Conservation (phyloP, 192 early-diverging fungal genomes). For the Gaertneriomyces sp. region DNA sequence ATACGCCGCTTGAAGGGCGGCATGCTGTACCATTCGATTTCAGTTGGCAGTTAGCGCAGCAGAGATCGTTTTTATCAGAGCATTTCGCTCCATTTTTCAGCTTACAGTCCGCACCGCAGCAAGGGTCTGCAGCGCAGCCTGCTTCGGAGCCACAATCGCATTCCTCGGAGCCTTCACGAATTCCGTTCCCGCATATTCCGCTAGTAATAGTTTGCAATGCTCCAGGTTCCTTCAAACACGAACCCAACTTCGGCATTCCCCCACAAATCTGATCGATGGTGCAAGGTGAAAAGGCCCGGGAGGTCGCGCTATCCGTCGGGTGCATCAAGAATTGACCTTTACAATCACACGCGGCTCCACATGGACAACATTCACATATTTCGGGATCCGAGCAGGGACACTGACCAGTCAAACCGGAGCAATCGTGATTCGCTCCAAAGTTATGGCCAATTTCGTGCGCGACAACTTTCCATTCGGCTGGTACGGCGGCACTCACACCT, state of each 20-base stretch:
- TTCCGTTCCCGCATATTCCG: slow-evolving; percentile 92
- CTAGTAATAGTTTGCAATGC: slow-evolving; percentile 28
- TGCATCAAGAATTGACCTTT: slow-evolving; percentile 46
- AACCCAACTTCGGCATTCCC: slow-evolving; percentile 21
- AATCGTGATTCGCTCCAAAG: slow-evolving; percentile 85
- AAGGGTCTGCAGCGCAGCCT: slow-evolving; percentile 69
- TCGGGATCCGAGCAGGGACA: slow-evolving; percentile 25
- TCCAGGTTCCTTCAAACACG: slow-evolving; percentile 32
- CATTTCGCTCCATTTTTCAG: slow-evolving; percentile 72
- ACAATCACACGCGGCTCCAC: slow-evolving; percentile 53
- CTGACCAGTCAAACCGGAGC: slow-evolving; percentile 28
- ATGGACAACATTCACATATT: slow-evolving; percentile 67
- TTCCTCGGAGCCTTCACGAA: slow-evolving; percentile 79
- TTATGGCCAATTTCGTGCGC: slow-evolving; percentile 91
- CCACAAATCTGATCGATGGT: slow-evolving; percentile 35
- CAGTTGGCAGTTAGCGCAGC: slow-evolving; percentile 72
- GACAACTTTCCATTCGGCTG: slow-evolving; percentile 90
- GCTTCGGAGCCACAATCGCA: slow-evolving; percentile 80
- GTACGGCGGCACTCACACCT: slow-evolving; percentile 76
- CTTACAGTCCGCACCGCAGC: slow-evolving; percentile 83
- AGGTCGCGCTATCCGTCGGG: slow-evolving; percentile 45
- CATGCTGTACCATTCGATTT: slow-evolving; percentile 60
- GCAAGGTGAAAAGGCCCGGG: slow-evolving; percentile 43
- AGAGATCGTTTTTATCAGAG: slow-evolving; percentile 77
- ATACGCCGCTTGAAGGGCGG: slow-evolving; percentile 68